Conservation (phyloP, 352 stramenopile genomes). For the Aphanomyces astaci region DNA sequence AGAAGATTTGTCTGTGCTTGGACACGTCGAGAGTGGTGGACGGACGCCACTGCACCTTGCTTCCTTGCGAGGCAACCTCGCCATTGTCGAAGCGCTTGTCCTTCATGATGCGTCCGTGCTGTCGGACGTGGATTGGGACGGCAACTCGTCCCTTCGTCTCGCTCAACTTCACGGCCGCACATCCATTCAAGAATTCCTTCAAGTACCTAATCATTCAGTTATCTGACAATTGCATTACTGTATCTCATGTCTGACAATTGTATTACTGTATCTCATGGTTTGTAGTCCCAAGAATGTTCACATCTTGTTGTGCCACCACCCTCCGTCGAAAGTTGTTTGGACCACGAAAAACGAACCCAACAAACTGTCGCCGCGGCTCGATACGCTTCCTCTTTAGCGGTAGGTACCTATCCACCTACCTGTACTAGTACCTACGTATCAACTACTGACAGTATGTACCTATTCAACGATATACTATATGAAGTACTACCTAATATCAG, state of each 20-base stretch:
- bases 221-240: not conserved
- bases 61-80: constrained; percentile 47
- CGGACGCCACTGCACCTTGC: constrained; percentile 62
- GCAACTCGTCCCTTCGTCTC: constrained; percentile 39
- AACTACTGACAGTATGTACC: no score
- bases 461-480: no score
- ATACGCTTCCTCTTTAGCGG: constrained; percentile 40
- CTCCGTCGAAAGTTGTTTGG: constrained; percentile 21
- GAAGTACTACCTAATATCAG: no score
- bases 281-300: constrained; percentile 12
- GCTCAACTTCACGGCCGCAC: constrained; percentile 38
- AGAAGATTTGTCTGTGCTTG: constrained; percentile 25
- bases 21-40: constrained; percentile 59
- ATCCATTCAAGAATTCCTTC: not conserved
- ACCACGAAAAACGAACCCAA: constrained; percentile 29
- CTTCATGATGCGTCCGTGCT: constrained; percentile 31
- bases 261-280: not conserved
- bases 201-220: not conserved
- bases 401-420: no score
- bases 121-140: constrained; percentile 48
- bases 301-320: not conserved
- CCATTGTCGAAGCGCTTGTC: constrained; percentile 42
- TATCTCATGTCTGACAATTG: not conserved
- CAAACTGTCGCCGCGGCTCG: constrained; percentile 39
- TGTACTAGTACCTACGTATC: no score